Evolutionary conservation across 768 basidiomycete genomes (phyloP).

Genomic region (Pleurotus djamor): DNA sequence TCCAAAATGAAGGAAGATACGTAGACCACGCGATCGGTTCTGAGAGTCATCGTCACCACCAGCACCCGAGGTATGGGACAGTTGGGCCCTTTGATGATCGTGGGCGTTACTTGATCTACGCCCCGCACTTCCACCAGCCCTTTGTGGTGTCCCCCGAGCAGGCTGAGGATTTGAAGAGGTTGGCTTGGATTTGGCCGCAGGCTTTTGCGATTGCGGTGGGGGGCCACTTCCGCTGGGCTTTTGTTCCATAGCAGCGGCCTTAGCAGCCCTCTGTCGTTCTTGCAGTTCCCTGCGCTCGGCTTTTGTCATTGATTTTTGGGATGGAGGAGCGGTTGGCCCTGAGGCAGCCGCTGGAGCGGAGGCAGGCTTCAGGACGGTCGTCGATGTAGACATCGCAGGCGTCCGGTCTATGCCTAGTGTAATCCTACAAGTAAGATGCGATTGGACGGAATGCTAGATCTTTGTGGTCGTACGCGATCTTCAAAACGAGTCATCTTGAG

Average conservation of each 20-base stretch:
- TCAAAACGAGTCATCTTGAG: too few species aligned
- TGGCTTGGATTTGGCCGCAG: neutral
- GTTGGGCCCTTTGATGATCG: slow-evolving; percentile 16
- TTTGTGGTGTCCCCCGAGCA: slow-evolving; percentile 13
- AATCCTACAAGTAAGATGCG: neutral
- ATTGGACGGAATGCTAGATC: too few species aligned
- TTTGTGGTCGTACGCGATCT: too few species aligned
- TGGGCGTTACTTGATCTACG: slow-evolving; percentile 3
- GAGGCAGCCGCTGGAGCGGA: slow-evolving; percentile 9
- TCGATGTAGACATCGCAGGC: slow-evolving; percentile 15
- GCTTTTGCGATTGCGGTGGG: slow-evolving; percentile 19
- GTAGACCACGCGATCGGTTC: slow-evolving; percentile 59
- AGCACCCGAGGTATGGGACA: slow-evolving; percentile 19
- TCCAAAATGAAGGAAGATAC: slow-evolving; percentile 87
- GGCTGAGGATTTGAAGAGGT: slow-evolving; percentile 4
- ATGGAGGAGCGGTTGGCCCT: slow-evolving; percentile 29
- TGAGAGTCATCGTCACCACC: slow-evolving; percentile 24
- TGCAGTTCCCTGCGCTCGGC: slow-evolving; percentile 79
- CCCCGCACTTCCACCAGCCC: slow-evolving; percentile 4
- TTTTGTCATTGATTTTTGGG: slow-evolving; percentile 78
- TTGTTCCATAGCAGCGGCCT: slow-evolving; percentile 44
- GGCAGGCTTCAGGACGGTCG: slow-evolving; percentile 12
- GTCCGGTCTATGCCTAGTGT: neutral
- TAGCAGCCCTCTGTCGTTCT: slow-evolving; percentile 80
- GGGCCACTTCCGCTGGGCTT: slow-evolving; percentile 12